Base-by-base conservation (phyloP, 148 eudicot genomes). In the Tetragonia tetragonoides region DNA sequence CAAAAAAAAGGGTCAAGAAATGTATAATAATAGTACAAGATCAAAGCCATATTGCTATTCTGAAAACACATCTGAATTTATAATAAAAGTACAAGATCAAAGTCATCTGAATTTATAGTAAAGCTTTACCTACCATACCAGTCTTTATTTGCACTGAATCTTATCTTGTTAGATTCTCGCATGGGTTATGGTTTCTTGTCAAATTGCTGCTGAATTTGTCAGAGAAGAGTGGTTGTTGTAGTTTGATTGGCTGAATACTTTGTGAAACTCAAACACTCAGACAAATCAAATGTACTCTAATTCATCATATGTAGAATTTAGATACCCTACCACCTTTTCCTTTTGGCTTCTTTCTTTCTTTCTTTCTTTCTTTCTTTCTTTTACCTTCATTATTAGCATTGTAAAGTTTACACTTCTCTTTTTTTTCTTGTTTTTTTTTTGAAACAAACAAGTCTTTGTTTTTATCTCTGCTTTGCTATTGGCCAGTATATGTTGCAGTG, bases 241-340 rank as follows among this genome's bases (percentile, higher is more conserved):
- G 34, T 54, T 71, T 76, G 72, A 24, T 81, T 81, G 76, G 83
- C 28, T 77, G 28, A n/a, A n/a, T n/a, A n/a, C n/a, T n/a, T n/a
- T n/a, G n/a, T n/a, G n/a, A n/a, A 39, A 10, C 28, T 44, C 53
- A 1, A 47, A 49, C 53, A 10, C 57, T 28, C 1, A 46, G 15
- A 38, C 47, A 38, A 56, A 57, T 37, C 12, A 14, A 16, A 4
- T 16, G n/a, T 49, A 49, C 34, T 28, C 34, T 28, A 28, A 1
- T 28, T 0, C 1, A 28, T 28, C 34, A 28, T 28, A 28, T 28
- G 34, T 28, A 28, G 34, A 28, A 28, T 28, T 28, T 21, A 60
- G n/a, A 3, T 60, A 20, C 64, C 64, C 28, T 60, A n/a, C 64
- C 5, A 9, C 21, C 18, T 20, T 60, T 21, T 6, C 64, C n/a